A percentile compares a stretch with the other conserved stretches of the same genome.
Evolutionary conservation across 768 basidiomycete genomes (phyloP).

Genomic region (Mycena maculata): DNA sequence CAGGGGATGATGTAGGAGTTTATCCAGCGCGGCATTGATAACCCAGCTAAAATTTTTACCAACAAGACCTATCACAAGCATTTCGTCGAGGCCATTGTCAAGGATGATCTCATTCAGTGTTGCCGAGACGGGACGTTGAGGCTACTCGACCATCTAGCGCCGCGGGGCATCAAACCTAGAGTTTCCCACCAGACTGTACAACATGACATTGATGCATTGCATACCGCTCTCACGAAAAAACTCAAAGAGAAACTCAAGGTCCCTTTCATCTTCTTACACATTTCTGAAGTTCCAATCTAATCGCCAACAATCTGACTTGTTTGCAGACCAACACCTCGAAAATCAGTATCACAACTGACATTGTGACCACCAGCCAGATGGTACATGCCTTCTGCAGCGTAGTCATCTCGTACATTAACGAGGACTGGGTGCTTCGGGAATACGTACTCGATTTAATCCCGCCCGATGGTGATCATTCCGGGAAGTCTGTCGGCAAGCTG

Average conservation of each 20-base stretch:
- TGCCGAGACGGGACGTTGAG: constrained; percentile 17
- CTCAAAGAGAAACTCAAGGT: constrained; percentile 5
- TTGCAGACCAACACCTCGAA: constrained; percentile 23
- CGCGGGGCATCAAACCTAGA: constrained; percentile 12
- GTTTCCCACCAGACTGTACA: constrained; percentile 24
- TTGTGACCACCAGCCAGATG: constrained; percentile 23
- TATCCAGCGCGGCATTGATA: constrained; percentile 13
- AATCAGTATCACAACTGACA: constrained; percentile 28
- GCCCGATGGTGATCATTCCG: constrained; percentile 29
- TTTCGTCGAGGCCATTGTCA: constrained; percentile 18
- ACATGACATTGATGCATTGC: constrained; percentile 10
- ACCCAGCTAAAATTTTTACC: constrained; percentile 20
- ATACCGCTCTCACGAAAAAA: not conserved
- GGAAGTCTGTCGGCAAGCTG: constrained; percentile 21
- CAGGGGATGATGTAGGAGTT: constrained; percentile 10
- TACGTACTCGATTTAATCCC: constrained; percentile 17
- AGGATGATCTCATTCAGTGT: constrained; percentile 26
- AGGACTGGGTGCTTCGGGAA: constrained; percentile 17
- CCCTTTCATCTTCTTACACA: not conserved
- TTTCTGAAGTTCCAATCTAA: not conserved
- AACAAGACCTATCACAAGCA: constrained; percentile 13
- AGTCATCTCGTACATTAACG: constrained; percentile 18
- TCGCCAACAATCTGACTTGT: not conserved
- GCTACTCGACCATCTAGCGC: constrained; percentile 17
- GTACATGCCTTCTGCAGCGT: constrained; percentile 23